A percentile compares a stretch with the other conserved stretches of the same genome.
Conservation (phyloP, 169 alveolate genomes). For the Cystoisospora suis region DNA sequence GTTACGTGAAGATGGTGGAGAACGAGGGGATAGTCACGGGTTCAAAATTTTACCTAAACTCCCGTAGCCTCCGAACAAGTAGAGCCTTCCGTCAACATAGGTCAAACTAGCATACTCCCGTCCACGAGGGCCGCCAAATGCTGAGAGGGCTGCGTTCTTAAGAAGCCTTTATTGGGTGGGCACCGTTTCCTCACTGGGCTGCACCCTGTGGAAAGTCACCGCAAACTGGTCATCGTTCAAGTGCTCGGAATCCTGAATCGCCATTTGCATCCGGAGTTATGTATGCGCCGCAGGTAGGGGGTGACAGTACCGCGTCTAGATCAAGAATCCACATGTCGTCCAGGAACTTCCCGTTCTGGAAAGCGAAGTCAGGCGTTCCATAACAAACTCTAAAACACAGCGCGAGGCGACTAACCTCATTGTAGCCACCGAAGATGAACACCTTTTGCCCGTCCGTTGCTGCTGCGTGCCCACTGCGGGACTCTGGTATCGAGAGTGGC, state of each 20-base stretch:
- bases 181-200: slow-evolving; percentile 37
- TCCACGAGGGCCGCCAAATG: not conserved
- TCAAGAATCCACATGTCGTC: slow-evolving; percentile 63
- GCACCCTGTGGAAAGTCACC: slow-evolving; percentile 36
- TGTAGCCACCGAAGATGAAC: slow-evolving; percentile 65
- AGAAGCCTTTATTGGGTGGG: not conserved
- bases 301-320: slow-evolving; percentile 49
- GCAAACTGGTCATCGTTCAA: slow-evolving; percentile 47
- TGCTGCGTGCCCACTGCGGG: slow-evolving; percentile 68
- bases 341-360: slow-evolving; percentile 60
- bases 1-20: no score
- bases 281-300: not conserved
- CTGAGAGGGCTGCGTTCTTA: not conserved
- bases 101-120: slow-evolving; percentile 61
- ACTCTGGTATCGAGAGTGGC: slow-evolving; percentile 35
- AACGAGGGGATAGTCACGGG: no score
- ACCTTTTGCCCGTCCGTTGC: slow-evolving; percentile 67
- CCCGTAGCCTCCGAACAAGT: slow-evolving; percentile 66
- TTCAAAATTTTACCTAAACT: not conserved
- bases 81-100: slow-evolving; percentile 56
- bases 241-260: slow-evolving; percentile 16
- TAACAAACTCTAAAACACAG: not conserved
- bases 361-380: not conserved
- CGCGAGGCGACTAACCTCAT: slow-evolving; percentile 41
- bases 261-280: not conserved